phyloP scores from a whole-genome alignment of 2,329 filamentous ascomycete genomes.

The Colletotrichum kahawae region DNA sequence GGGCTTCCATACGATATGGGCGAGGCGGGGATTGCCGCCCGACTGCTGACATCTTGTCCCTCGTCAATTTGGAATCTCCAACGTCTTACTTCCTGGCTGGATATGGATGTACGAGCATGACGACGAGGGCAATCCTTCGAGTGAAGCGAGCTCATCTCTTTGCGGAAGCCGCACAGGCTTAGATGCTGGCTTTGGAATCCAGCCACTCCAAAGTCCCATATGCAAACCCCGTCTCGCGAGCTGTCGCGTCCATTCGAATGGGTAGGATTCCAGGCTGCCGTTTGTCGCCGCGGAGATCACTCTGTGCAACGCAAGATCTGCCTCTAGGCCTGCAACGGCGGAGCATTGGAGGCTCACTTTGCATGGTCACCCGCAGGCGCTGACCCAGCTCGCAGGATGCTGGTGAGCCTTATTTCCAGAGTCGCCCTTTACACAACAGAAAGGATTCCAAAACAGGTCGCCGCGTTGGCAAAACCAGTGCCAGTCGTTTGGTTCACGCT shows the following conservation, averaged over 20 bases:
- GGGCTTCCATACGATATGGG: not conserved
- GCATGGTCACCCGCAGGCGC: not conserved
- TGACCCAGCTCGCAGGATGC: not conserved
- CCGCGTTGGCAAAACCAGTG: slow-evolving; percentile 3
- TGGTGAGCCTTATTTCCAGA: not conserved
- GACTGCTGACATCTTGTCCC: not conserved
- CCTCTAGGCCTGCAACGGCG: not conserved
- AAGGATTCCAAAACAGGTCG: not conserved
- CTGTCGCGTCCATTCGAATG: not conserved
- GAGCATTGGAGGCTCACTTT: not conserved
- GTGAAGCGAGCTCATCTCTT: not conserved
- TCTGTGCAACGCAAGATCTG: not conserved
- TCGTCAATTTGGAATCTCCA: not conserved
- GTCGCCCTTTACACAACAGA: not conserved
- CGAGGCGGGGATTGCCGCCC: not conserved
- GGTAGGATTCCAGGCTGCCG: not conserved
- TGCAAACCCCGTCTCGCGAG: not conserved
- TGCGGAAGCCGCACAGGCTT: not conserved
- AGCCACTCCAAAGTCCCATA: not conserved
- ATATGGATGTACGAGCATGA: not conserved
- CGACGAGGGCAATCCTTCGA: not conserved
- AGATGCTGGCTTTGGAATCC: not conserved
- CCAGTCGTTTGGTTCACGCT: slow-evolving; percentile 15
- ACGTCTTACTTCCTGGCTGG: not conserved
- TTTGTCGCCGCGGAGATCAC: not conserved